Base-by-base conservation (phyloP, 2,329 filamentous ascomycete species). In the Knufia fluminis region DNA sequence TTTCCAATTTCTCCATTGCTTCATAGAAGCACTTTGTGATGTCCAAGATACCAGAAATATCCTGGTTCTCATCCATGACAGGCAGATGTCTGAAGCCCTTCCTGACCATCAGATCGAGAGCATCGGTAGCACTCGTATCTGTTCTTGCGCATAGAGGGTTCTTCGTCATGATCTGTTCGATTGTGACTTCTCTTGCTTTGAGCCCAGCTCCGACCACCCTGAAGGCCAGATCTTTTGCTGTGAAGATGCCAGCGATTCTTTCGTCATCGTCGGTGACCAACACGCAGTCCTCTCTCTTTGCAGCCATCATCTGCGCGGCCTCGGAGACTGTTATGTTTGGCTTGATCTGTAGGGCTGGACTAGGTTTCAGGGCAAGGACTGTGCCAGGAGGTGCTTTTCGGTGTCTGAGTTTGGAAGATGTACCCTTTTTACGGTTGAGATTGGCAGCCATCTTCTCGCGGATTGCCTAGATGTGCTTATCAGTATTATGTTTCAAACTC, bases 21-120 rank as follows among this genome's bases (percentile, higher is more conserved):
- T 98, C 92, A 70, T 98, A 98, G 70, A 98, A 98, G 71, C 92
- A 98, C 71, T 97, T 98, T 50, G 92, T 98, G 61, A 98, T 98
- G 68, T 98, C 92, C 48, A 98, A 74, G 58, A 98, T 90, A 73
- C 92, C 92, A 6, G 90, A 94, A 55, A 98, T 98, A 64, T 98
- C 91, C 70, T 98, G 92, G 68, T 98, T 97, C 74, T 98, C 92
- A 69, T 98, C 92, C 92, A 98, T 98, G 57, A 98, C 92, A 2
- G 92, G 92, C 64, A 98, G 70, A 73, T 98, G 92, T 60, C 92
- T 82, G 75, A 98, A 98, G 16, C 92, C 92, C 72, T 97, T 97
- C 60, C 91, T 80, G 50, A 98, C 92, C 92, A 98, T 98, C 51
- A 97, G 77, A 68, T 98, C 91, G 55, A 98, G 73, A 26, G 92